Percentiles rank a stretch among this genome's conserved stretches.
Conservation (phyloP, 805 yeast genomes). For the Ogataea wickerhamii region DNA sequence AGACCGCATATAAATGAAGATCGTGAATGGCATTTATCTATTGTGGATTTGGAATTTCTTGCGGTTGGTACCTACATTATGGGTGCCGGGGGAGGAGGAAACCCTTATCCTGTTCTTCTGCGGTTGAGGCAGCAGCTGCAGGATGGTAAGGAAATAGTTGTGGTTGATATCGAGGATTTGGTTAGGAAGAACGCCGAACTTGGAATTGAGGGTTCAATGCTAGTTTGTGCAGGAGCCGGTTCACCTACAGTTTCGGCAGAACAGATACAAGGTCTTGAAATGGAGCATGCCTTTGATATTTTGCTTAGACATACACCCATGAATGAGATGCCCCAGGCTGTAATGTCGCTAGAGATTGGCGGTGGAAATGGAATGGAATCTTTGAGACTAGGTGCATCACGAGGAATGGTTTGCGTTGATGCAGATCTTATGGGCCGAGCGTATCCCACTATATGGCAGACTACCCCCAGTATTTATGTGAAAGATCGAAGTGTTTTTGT, state of each 20-base stretch:
- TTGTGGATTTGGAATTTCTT: slow-evolving; percentile 40
- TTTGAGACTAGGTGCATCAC: slow-evolving; percentile 22
- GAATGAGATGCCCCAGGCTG: slow-evolving; percentile 29
- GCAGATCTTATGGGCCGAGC: slow-evolving; percentile 49
- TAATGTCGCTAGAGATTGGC: slow-evolving; percentile 41
- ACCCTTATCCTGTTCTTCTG: slow-evolving; percentile 40
- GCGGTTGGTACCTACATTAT: slow-evolving; percentile 43
- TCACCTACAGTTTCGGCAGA: slow-evolving; percentile 47
- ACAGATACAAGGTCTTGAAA: slow-evolving; percentile 38
- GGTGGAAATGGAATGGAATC: slow-evolving; percentile 41
- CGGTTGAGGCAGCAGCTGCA: slow-evolving; percentile 33
- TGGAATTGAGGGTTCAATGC: slow-evolving; percentile 29
- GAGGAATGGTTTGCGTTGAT: slow-evolving; percentile 33
- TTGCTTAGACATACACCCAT: slow-evolving; percentile 26
- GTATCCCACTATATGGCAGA: slow-evolving; percentile 43
- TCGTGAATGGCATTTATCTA: slow-evolving; percentile 39
- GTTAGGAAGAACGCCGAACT: slow-evolving; percentile 22
- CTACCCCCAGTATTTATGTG: slow-evolving; percentile 32
- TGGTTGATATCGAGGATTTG: slow-evolving; percentile 36
- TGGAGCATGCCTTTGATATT: slow-evolving; percentile 30
- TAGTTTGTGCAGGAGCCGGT: slow-evolving; percentile 37
- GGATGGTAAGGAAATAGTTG: slow-evolving; percentile 33
- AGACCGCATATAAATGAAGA: slow-evolving; percentile 29
- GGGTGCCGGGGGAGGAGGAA: slow-evolving; percentile 53
- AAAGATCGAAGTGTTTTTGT: slow-evolving; percentile 18